Base-by-base conservation (phyloP, 306 rosid genomes). In the Betula pendula region DNA sequence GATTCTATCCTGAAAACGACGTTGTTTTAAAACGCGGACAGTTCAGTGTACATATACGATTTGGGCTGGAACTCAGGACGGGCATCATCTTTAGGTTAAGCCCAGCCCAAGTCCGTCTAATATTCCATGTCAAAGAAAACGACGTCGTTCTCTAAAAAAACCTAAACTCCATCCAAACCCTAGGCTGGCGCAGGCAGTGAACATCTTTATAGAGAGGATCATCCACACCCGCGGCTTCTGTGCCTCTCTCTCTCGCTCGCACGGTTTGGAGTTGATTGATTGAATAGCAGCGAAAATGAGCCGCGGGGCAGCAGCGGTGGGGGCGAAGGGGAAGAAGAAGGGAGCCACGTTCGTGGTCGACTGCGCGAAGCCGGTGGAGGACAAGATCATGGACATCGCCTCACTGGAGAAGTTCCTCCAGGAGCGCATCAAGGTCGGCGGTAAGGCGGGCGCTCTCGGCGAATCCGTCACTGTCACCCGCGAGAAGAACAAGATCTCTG, bases 341-440 rank as follows among this genome's bases (percentile, higher is more conserved):
- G 94, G 91, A 0, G 93, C 82, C 16, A 82, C 86, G 0, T 95
- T 95, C 80, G 92, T 92, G 75, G 87, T 95, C 51, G 99, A 95
- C 70, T 95, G 99, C 73, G 83, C 88, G 12, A 92, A 95, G 87
- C 99, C 97, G 5, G 98, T 95, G 42, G 98, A 95, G 69, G 97
- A 95, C 71, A 92, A 92, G 89, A 95, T 95, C 82, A 95, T 95
- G 99, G 99, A 95, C 77, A 85, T 95, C 86, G 97, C 97, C 2
- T 92, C 99, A 1, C 89, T 95, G 0, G 97, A 95, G 85, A 92
- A 95, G 87, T 92, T 95, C 70, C 97, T 95, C 48, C 98, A 89
- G 74, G 99, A 91, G 86, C 86, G 99, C 80, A 92, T 95, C 75
- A 92, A 95, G 85, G 98, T 95, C 3, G 97, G 97, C 38, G 97